Conservation (phyloP, 768 basidiomycete genomes). For the Pisolithus tinctorius region DNA sequence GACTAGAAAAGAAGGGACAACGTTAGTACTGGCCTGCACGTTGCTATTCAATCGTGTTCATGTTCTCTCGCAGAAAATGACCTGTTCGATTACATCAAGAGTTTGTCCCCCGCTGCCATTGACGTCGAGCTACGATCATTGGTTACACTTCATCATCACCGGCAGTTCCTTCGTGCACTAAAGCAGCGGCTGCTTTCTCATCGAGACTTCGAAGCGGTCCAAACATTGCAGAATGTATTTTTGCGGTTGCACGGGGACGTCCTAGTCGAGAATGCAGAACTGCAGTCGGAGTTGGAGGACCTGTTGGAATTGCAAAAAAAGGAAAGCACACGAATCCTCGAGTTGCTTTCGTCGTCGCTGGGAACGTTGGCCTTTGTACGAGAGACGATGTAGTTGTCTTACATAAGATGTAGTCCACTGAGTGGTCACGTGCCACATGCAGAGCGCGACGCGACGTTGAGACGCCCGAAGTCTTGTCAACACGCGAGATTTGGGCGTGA, state of each 20-base stretch:
- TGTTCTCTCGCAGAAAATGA: constrained; percentile 50
- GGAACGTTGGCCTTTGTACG: constrained; percentile 74
- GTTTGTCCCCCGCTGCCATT: constrained; percentile 82
- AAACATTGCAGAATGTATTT: constrained; percentile 81
- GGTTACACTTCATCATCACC: constrained; percentile 53
- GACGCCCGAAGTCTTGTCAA: not conserved
- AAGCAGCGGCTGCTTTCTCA: constrained; percentile 66
- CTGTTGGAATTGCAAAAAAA: constrained; percentile 60
- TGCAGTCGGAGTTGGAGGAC: constrained; percentile 48
- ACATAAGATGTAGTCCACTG: not conserved
- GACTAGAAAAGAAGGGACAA: constrained; percentile 48
- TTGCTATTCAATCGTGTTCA: constrained; percentile 3
- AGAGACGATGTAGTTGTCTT: constrained; percentile 42
- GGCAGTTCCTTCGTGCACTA: constrained; percentile 68
- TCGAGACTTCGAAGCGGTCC: constrained; percentile 92
- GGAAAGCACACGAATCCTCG: constrained; percentile 75
- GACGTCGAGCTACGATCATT: constrained; percentile 88
- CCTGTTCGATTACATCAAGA: constrained; percentile 82
- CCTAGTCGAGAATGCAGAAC: constrained; percentile 63
- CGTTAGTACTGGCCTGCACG: constrained; percentile 46
- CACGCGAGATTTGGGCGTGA: not conserved
- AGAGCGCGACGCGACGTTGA: not conserved
- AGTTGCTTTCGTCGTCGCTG: constrained; percentile 65
- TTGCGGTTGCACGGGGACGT: constrained; percentile 80
- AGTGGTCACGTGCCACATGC: not conserved